A percentile compares a stretch with the other conserved stretches of the same genome.
phyloP scores from a whole-genome alignment of 1,139 yeast genomes.

The Yamadazyma kanchanaburiensis region DNA sequence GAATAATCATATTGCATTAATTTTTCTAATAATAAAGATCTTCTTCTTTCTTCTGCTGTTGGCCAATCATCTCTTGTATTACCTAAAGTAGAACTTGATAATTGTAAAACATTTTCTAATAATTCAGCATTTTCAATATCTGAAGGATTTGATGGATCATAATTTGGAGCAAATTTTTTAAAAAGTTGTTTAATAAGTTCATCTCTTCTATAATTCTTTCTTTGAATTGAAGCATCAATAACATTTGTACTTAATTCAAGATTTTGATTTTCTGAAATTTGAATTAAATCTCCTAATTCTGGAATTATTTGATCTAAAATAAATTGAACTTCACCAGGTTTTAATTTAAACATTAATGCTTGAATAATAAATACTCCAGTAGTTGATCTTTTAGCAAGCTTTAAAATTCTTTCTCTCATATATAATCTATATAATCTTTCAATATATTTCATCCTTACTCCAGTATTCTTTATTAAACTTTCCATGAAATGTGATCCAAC shows the following conservation, averaged over 20 bases:
- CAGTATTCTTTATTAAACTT: constrained; percentile 55
- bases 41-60: constrained; percentile 82
- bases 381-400: constrained; percentile 72
- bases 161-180: constrained; percentile 55
- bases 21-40: constrained; percentile 70
- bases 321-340: constrained; percentile 54
- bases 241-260: constrained; percentile 67
- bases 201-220: constrained; percentile 60
- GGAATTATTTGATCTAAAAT: constrained; percentile 73
- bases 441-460: constrained; percentile 64
- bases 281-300: constrained; percentile 56
- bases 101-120: constrained; percentile 59
- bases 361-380: constrained; percentile 85
- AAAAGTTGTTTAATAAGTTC: constrained; percentile 62
- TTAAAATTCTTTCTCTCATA: constrained; percentile 70
- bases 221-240: constrained; percentile 62
- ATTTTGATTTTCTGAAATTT: constrained; percentile 50
- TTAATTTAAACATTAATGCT: constrained; percentile 58
- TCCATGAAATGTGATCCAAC: constrained; percentile 92
- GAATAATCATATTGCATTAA: constrained; percentile 62
- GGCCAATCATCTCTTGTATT: constrained; percentile 89
- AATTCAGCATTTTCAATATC: constrained; percentile 40
- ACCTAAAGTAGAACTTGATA: constrained; percentile 71
- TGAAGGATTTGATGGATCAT: constrained; percentile 23
- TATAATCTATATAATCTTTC: constrained; percentile 68